Evolutionary conservation across 768 basidiomycete genomes (phyloP).

Genomic region (Pleurotus tuoliensis): DNA sequence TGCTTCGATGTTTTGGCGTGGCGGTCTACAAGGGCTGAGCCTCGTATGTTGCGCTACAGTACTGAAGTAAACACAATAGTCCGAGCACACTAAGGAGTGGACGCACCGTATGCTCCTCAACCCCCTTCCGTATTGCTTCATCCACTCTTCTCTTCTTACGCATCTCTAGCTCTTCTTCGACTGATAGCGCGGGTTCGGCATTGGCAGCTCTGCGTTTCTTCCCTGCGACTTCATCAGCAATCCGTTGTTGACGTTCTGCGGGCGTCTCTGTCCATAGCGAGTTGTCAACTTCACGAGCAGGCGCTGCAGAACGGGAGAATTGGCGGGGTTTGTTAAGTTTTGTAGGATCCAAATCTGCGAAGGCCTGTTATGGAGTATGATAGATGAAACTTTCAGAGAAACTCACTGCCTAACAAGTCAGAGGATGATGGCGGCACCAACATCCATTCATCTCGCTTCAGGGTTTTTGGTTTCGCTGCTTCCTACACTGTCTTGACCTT

Average conservation of each 20-base stretch:
- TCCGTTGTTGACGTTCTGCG: slow-evolving; percentile 81
- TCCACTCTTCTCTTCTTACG: slow-evolving; percentile 61
- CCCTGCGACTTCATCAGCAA: slow-evolving; percentile 94
- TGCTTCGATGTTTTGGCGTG: slow-evolving; percentile 39
- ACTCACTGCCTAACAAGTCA: slow-evolving; percentile 74
- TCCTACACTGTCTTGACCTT: slow-evolving; percentile 39
- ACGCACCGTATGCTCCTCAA: slow-evolving; percentile 78
- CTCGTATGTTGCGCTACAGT: slow-evolving; percentile 43
- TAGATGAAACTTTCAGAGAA: not conserved
- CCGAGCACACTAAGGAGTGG: not conserved
- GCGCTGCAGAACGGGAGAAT: slow-evolving; percentile 61
- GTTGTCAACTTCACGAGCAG: slow-evolving; percentile 44
- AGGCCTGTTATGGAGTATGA: not conserved
- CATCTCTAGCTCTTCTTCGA: slow-evolving; percentile 38
- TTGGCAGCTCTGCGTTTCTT: slow-evolving; percentile 75
- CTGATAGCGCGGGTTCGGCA: slow-evolving; percentile 35
- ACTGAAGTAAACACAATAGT: not conserved
- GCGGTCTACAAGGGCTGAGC: slow-evolving; percentile 50
- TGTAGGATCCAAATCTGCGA: slow-evolving; percentile 78
- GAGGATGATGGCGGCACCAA: slow-evolving; percentile 84
- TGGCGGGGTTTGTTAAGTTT: slow-evolving; percentile 72
- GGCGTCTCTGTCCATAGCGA: slow-evolving; percentile 98
- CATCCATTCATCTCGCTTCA: slow-evolving; percentile 97
- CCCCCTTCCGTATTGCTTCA: slow-evolving; percentile 63
- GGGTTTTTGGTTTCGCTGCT: slow-evolving; percentile 70